phyloP scores from a whole-genome alignment of 2,329 filamentous ascomycete genomes.

The Paradendryphiella salina region DNA sequence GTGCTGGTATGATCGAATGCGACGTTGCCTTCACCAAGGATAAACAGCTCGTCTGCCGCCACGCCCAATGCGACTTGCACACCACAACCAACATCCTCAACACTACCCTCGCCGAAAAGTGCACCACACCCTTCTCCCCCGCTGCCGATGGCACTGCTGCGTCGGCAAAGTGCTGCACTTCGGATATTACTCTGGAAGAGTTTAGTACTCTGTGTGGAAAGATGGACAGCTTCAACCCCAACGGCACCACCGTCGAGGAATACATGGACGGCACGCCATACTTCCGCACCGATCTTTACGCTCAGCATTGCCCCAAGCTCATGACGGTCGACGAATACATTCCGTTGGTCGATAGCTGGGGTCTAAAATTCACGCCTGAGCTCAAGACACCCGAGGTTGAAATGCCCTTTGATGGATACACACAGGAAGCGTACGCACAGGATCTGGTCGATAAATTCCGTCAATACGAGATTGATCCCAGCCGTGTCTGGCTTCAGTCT shows the following conservation, averaged over 20 bases:
- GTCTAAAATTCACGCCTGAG: slow-evolving; percentile 55
- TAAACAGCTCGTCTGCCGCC: slow-evolving; percentile 46
- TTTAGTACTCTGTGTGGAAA: slow-evolving; percentile 70
- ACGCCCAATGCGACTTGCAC: slow-evolving; percentile 46
- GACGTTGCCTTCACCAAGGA: slow-evolving; percentile 47
- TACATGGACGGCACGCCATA: slow-evolving; percentile 62
- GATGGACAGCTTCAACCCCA: slow-evolving; percentile 65
- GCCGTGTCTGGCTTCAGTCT: slow-evolving; percentile 60
- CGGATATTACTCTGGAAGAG: slow-evolving; percentile 69
- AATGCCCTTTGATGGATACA: slow-evolving; percentile 72
- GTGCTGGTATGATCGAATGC: slow-evolving; percentile 46
- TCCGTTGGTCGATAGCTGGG: slow-evolving; percentile 60
- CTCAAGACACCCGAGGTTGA: slow-evolving; percentile 67
- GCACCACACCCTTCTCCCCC: slow-evolving; percentile 43
- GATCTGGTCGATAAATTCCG: slow-evolving; percentile 58
- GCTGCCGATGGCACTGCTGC: slow-evolving; percentile 51
- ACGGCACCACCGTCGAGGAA: slow-evolving; percentile 60
- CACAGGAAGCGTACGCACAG: slow-evolving; percentile 65
- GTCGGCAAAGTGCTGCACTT: slow-evolving; percentile 69
- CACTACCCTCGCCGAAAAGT: slow-evolving; percentile 43
- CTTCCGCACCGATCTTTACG: slow-evolving; percentile 69
- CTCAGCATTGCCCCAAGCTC: slow-evolving; percentile 62
- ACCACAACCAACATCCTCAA: slow-evolving; percentile 47
- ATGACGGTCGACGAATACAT: slow-evolving; percentile 67
- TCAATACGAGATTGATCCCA: slow-evolving; percentile 43